phyloP scores from a whole-genome alignment of 768 basidiomycete species.

The Suillus subluteus region DNA sequence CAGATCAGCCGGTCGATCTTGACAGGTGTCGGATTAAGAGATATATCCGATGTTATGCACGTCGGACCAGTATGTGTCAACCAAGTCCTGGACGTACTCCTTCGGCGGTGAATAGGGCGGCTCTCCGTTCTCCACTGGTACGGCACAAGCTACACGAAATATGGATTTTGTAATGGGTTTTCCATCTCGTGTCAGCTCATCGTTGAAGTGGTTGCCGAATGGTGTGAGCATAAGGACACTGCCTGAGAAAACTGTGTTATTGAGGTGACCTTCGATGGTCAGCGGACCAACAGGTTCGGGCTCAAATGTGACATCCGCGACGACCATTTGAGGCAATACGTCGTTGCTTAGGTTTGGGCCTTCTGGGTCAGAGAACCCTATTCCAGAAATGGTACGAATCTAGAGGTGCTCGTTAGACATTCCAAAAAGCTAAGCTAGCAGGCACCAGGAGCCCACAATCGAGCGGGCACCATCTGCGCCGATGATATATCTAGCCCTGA shows the following conservation, averaged over 20 bases:
- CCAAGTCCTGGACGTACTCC: slow-evolving; percentile 6
- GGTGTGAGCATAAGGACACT: slow-evolving; percentile 38
- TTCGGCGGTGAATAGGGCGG: slow-evolving; percentile 28
- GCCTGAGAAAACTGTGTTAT: slow-evolving; percentile 24
- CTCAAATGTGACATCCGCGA: slow-evolving; percentile 50
- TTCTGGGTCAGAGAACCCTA: slow-evolving; percentile 50
- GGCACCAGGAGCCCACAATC: slow-evolving; percentile 31
- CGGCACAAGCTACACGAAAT: slow-evolving; percentile 41
- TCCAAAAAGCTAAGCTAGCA: not conserved
- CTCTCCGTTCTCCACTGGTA: slow-evolving; percentile 34
- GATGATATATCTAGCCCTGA: slow-evolving; percentile 49
- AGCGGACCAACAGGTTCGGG: slow-evolving; percentile 21
- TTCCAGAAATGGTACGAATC: slow-evolving; percentile 46
- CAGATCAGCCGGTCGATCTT: slow-evolving; percentile 39
- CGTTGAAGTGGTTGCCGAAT: slow-evolving; percentile 27
- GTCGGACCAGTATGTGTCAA: slow-evolving; percentile 1
- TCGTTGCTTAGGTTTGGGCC: slow-evolving; percentile 22
- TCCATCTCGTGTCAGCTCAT: not conserved
- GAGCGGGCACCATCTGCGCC: slow-evolving; percentile 57
- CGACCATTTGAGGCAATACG: slow-evolving; percentile 41
- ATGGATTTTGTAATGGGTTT: slow-evolving; percentile 16
- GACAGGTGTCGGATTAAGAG: slow-evolving; percentile 27
- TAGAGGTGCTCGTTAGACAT: slow-evolving; percentile 20
- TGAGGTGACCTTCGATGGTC: slow-evolving; percentile 18
- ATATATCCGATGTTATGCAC: slow-evolving; percentile 7